Conservation (phyloP, 768 basidiomycete genomes). For the Coprinopsis sp. region DNA sequence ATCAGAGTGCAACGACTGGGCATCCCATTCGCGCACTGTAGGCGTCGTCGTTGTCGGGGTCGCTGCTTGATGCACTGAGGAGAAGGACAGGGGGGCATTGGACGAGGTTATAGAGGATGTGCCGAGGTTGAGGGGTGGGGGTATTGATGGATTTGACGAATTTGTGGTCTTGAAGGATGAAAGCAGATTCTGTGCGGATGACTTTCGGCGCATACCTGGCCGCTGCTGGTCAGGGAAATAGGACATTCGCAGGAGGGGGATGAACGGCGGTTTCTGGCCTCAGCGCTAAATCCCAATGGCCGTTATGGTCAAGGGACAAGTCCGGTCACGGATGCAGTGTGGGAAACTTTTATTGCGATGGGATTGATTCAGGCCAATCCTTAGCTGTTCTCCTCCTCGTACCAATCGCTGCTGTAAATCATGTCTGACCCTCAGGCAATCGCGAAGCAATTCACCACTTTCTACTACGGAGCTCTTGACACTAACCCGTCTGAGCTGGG, state of each 20-base stretch:
- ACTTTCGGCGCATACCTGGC: conserved; percentile 77
- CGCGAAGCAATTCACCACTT: conserved; percentile 75
- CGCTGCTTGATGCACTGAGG: conserved; percentile 31
- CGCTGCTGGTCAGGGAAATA: conserved; percentile 37
- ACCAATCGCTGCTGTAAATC: conserved; percentile 13
- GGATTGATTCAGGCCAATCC: no score
- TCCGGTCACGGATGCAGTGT: no score
- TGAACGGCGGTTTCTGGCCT: no score
- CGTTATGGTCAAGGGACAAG: no score
- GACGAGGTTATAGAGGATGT: conserved; percentile 27
- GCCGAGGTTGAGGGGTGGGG: conserved; percentile 29
- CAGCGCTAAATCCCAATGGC: no score
- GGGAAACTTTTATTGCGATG: no score
- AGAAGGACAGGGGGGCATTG: conserved; percentile 34
- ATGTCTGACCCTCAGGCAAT: conserved; percentile 67
- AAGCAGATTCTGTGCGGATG: conserved; percentile 79
- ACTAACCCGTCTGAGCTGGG: conserved; percentile 48
- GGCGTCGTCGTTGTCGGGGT: conserved; percentile 41
- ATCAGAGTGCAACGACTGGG: conserved; percentile 59
- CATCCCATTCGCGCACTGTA: conserved; percentile 62
- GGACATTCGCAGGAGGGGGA: conserved; percentile 39
- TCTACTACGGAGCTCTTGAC: conserved; percentile 83
- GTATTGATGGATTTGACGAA: conserved; percentile 26
- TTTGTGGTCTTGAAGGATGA: conserved; percentile 59
- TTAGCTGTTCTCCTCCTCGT: conserved; percentile 13